Conservation (phyloP, 306 rosid species). For the Pterocarpus macrocarpus region DNA sequence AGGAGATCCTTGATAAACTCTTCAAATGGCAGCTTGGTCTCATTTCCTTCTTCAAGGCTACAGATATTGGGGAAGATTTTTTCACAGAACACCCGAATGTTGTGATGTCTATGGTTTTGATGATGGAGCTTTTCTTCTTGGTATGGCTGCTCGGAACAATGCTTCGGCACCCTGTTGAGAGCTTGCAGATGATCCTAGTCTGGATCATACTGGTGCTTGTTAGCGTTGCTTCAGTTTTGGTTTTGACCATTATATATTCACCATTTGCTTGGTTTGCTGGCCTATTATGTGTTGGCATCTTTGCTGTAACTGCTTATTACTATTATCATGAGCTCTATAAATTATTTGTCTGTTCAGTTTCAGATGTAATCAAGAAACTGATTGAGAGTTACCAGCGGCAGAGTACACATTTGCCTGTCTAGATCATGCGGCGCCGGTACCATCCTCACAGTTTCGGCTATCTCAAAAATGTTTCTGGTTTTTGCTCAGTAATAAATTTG, state of each 20-base stretch:
- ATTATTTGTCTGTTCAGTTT: background rate
- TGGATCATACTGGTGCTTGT: conserved; percentile 8
- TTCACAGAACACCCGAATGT: background rate
- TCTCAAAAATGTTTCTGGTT: no score
- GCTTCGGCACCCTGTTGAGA: background rate
- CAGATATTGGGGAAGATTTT: background rate
- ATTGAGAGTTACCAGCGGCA: background rate
- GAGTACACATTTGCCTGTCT: background rate
- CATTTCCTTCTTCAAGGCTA: conserved; percentile 17
- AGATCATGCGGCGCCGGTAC: no score
- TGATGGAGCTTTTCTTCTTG: conserved; percentile 35
- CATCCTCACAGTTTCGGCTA: no score
- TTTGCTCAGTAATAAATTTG: no score
- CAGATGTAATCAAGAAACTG: background rate
- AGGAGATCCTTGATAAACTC: background rate
- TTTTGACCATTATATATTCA: background rate
- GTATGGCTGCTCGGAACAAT: background rate
- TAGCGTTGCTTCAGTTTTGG: background rate
- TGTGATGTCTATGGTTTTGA: background rate
- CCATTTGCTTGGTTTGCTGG: background rate
- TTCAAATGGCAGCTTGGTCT: background rate
- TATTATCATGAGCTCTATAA: background rate
- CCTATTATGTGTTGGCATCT: background rate
- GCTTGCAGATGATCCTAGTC: background rate
- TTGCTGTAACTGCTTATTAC: background rate